Evolutionary conservation across 495 filamentous ascomycete genomes (phyloP).

Genomic region (Podospora bellae-mahoneyi): DNA sequence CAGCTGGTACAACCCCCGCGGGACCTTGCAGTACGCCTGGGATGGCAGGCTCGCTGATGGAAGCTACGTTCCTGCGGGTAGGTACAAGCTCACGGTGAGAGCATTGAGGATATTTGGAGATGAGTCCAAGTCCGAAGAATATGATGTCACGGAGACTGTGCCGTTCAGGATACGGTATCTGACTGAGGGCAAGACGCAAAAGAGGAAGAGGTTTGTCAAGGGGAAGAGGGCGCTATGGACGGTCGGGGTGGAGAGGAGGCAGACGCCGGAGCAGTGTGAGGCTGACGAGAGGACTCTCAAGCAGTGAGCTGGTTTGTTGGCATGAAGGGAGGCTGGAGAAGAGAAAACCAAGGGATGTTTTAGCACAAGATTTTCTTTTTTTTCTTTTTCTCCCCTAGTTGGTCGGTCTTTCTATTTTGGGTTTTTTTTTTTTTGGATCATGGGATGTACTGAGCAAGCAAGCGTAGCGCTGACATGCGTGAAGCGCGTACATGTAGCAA

Average conservation of each 20-base stretch:
- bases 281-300: conserved; percentile 3
- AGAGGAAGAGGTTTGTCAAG: conserved; percentile 4
- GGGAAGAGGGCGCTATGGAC: background rate
- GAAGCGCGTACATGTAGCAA: background rate
- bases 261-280: background rate
- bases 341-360: background rate
- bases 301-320: background rate
- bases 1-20: conserved; percentile 38
- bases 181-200: background rate
- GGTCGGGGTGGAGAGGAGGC: background rate
- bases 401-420: background rate
- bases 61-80: conserved; percentile 39
- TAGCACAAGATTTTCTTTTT: background rate
- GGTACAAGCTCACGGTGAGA: conserved; percentile 44
- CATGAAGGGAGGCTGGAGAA: background rate
- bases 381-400: background rate
- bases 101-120: conserved; percentile 47
- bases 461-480: background rate
- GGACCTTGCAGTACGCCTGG: conserved; percentile 33
- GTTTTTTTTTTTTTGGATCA: background rate
- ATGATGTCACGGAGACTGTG: conserved; percentile 38
- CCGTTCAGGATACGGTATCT: conserved; percentile 37
- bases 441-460: background rate
- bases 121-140: conserved; percentile 30
- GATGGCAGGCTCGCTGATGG: conserved; percentile 45